Conservation (phyloP, 2,329 filamentous ascomycete species). For the Lachnellula occidentalis region DNA sequence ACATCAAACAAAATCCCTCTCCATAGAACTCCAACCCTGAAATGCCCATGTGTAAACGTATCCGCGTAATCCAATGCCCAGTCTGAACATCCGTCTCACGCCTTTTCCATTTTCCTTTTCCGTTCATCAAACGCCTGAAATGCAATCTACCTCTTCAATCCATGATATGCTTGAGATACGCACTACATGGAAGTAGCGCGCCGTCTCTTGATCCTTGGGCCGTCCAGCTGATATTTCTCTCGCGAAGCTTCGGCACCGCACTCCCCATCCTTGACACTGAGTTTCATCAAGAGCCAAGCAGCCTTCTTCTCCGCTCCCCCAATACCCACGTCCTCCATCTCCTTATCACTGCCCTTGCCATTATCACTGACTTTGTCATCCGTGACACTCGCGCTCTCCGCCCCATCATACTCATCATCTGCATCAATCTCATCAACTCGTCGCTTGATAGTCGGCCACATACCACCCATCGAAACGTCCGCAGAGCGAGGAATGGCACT, state of each 20-base stretch:
- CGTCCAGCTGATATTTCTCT: constrained; percentile 10
- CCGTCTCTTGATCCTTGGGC: constrained; percentile 36
- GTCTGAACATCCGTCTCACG: constrained; percentile 5
- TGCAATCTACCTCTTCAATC: not conserved
- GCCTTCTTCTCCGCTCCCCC: constrained; percentile 39
- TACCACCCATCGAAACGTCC: constrained; percentile 10
- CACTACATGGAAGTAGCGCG: constrained; percentile 35
- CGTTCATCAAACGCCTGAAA: not conserved
- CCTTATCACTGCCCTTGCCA: constrained; percentile 10
- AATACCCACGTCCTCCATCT: constrained; percentile 15
- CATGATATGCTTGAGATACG: not conserved
- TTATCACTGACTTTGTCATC: constrained; percentile 17
- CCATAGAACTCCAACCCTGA: not conserved
- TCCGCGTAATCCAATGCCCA: not conserved
- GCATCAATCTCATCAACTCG: constrained; percentile 20
- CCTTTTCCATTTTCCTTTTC: not conserved
- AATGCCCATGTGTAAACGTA: not conserved
- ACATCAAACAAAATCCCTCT: not conserved
- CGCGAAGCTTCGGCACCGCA: constrained; percentile 1
- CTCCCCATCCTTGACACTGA: constrained; percentile 37
- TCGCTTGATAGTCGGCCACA: constrained; percentile 13
- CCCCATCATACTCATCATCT: constrained; percentile 27
- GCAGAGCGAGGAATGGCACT: constrained; percentile 40
- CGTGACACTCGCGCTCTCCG: constrained; percentile 17
- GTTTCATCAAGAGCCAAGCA: constrained; percentile 43